Base-by-base conservation (phyloP, 371 early-diverging fungal species). In the Mycotypha africana region DNA sequence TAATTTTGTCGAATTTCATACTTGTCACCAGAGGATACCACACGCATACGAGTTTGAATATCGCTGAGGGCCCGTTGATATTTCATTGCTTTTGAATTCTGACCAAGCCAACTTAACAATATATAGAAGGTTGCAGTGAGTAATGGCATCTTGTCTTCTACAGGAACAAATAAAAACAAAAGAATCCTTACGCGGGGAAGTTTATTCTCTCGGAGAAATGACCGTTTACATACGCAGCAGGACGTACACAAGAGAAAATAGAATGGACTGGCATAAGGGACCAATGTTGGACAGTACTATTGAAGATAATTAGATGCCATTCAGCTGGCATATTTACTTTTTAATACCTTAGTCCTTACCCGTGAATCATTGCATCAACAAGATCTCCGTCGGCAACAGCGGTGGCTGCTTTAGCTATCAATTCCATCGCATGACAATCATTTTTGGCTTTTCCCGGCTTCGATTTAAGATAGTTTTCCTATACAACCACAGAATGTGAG, bases 101-200 rank as follows among this genome's bases (percentile, higher is more conserved):
- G 85, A 16, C 99, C 99, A 26, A 99, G 72, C 87, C 91, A 98
- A 12, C 87, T 84, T n/a, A n/a, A n/a, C n/a, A n/a, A n/a, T n/a
- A 57, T 30, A 20, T n/a, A n/a, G n/a, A n/a, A n/a, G n/a, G n/a
- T n/a, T n/a, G n/a, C n/a, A n/a, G n/a, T n/a, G n/a, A n/a, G n/a
- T n/a, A n/a, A n/a, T n/a, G n/a, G n/a, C n/a, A n/a, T n/a, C n/a
- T n/a, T n/a, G n/a, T n/a, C n/a, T n/a, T n/a, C 14, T 9, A n/a
- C 16, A 2, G 38, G 39, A 42, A 23, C 38, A 19, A 16, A 21
- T 30, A 24, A 23, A 38, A 17, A 23, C 26, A 15, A 17, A 15
- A n/a, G 20, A n/a, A n/a, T n/a, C n/a, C 54, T 56, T 67, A 74
- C 65, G 38, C 47, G 20, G 84, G 82, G 58, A 84, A 84, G 7